These are phyloP conservation scores for Tylopilus rubrobrunneus DNA, from an alignment of 768 basidiomycete genomes.

Conservation along the genomic window DNA sequence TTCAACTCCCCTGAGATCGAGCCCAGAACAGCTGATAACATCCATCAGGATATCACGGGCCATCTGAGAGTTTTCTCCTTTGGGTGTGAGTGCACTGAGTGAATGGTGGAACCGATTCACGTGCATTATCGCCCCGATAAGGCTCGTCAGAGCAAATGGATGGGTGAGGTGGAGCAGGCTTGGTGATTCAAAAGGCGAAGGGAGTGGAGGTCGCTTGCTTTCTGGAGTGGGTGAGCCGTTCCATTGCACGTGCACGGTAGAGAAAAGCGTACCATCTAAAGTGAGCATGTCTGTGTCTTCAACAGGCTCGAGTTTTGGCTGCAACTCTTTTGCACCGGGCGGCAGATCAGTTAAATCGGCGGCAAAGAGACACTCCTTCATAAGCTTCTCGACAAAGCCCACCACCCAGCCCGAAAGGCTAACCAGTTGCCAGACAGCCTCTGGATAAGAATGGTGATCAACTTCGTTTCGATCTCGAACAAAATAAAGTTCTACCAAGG, in stretches of 20 bases:
- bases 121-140: constrained; percentile 49
- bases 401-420: constrained; percentile 61
- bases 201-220: constrained; percentile 5
- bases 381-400: constrained; percentile 54
- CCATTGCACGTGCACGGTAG: constrained; percentile 38
- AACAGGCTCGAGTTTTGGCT: constrained; percentile 25
- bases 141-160: constrained; percentile 52
- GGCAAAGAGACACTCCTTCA: constrained; percentile 48
- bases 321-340: constrained; percentile 8
- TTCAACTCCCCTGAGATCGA: constrained; percentile 54
- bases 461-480: not conserved
- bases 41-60: constrained; percentile 63
- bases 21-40: constrained; percentile 58
- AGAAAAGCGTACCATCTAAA: constrained; percentile 21
- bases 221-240: constrained; percentile 30
- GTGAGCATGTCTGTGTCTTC: constrained; percentile 25
- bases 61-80: constrained; percentile 58
- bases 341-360: constrained; percentile 23
- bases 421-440: constrained; percentile 70
- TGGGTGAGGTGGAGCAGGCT: constrained; percentile 59
- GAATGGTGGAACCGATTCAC: constrained; percentile 56
- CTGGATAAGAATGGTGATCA: constrained; percentile 33
- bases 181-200: constrained; percentile 32
- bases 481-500: constrained; percentile 40
- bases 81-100: constrained; percentile 50